phyloP scores from a whole-genome alignment of 2,329 filamentous ascomycete species.

The Aspergillus carbonarius region DNA sequence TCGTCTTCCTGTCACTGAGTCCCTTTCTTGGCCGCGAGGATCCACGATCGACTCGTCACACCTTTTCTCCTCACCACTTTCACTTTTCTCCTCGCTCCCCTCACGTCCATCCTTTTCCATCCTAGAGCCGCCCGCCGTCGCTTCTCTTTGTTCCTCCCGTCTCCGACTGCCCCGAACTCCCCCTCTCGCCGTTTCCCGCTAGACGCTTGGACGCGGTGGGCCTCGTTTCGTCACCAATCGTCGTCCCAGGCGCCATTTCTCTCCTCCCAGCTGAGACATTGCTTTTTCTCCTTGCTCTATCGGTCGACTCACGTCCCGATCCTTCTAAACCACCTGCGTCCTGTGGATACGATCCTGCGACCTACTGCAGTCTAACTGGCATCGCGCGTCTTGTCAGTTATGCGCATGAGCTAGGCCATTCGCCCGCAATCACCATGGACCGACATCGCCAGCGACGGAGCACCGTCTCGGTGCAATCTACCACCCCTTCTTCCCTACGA shows the following conservation, averaged over 20 bases:
- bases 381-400: conserved; percentile 27
- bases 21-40: conserved; percentile 18
- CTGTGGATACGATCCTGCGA: conserved; percentile 18
- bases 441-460: conserved; percentile 26
- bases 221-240: conserved; percentile 7
- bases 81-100: conserved; percentile 15
- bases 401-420: conserved; percentile 22
- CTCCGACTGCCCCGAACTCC: not conserved
- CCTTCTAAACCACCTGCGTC: conserved; percentile 8
- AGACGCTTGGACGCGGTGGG: conserved; percentile 11
- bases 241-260: conserved; percentile 10
- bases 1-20: conserved; percentile 14
- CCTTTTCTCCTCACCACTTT: conserved; percentile 11
- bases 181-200: conserved; percentile 3
- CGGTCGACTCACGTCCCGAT: conserved; percentile 11
- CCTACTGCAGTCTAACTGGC: conserved; percentile 20
- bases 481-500: conserved; percentile 24
- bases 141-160: not conserved
- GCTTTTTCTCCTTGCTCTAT: conserved; percentile 19
- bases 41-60: conserved; percentile 23
- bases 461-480: conserved; percentile 23
- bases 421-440: conserved; percentile 24
- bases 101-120: conserved; percentile 10
- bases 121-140: not conserved
- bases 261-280: conserved; percentile 12